Percentiles rank a stretch among this genome's conserved stretches.
These are phyloP conservation scores for Candida maesae DNA, from an alignment of 805 yeast genomes.

Conservation along the genomic window DNA sequence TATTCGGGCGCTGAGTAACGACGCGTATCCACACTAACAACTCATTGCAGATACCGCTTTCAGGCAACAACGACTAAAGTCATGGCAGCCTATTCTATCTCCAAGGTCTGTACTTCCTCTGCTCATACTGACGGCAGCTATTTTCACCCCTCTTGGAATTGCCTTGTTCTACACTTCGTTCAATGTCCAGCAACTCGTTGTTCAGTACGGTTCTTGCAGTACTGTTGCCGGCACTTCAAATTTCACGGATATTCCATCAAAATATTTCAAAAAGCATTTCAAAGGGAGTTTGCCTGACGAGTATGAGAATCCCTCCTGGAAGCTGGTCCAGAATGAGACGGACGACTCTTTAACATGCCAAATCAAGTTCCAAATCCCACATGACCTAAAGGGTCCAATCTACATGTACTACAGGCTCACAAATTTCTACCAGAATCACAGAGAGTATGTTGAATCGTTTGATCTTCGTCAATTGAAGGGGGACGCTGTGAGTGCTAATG, in stretches of 20 bases:
- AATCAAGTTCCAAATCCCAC: conserved; percentile 69
- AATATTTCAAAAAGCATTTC: conserved; percentile 61
- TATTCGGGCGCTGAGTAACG: not conserved
- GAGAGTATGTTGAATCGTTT: conserved; percentile 84
- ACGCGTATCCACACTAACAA: conserved; percentile 17
- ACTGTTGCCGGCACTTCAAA: conserved; percentile 40
- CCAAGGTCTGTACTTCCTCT: conserved; percentile 90
- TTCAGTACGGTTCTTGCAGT: conserved; percentile 75
- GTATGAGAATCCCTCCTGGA: conserved; percentile 58
- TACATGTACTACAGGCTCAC: conserved; percentile 82
- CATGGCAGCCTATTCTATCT: conserved; percentile 83
- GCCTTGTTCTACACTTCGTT: conserved; percentile 76
- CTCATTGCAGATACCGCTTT: conserved; percentile 60
- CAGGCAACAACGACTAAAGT: conserved; percentile 62
- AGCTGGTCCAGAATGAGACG: conserved; percentile 36
- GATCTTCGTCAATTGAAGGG: conserved; percentile 83
- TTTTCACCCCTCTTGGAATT: conserved; percentile 90
- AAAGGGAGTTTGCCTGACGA: conserved; percentile 26
- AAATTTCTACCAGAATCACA: conserved; percentile 90
- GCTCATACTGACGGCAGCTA: conserved; percentile 63
- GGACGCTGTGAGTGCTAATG: conserved; percentile 50
- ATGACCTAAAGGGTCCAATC: conserved; percentile 63
- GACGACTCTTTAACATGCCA: conserved; percentile 48
- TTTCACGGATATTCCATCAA: conserved; percentile 53
- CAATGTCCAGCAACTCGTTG: conserved; percentile 67